Conservation (phyloP, 1,284 basidiomycete species). For the Malassezia sp. region DNA sequence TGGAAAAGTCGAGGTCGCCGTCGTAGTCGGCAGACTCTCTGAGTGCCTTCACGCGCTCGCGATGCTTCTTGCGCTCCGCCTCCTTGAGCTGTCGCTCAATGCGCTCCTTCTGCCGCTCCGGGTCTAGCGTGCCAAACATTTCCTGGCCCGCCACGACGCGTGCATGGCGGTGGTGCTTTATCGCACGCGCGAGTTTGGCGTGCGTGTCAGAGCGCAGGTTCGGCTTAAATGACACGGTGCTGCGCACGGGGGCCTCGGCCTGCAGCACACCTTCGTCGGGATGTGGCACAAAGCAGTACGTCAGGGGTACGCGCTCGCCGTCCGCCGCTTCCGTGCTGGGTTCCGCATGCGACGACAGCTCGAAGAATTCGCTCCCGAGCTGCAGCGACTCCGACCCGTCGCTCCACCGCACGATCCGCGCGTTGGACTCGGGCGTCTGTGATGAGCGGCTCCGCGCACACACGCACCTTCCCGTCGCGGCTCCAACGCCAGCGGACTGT, state of each 20-base stretch:
- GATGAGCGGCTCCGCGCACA: too few species aligned
- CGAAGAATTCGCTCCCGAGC: constrained; percentile 75
- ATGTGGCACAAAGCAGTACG: constrained; percentile 81
- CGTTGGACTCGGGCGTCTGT: constrained; percentile 70
- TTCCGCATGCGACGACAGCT: constrained; percentile 52
- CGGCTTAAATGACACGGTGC: constrained; percentile 69
- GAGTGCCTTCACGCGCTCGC: constrained; percentile 26
- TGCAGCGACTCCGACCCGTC: constrained; percentile 76
- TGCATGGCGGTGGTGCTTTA: constrained; percentile 65
- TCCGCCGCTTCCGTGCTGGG: constrained; percentile 1
- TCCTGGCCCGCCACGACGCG: constrained; percentile 51
- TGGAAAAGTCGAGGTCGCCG: constrained; percentile 22
- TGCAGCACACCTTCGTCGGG: constrained; percentile 72
- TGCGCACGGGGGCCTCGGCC: constrained; percentile 68
- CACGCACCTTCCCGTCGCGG: constrained; percentile 56
- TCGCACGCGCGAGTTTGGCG: constrained; percentile 70
- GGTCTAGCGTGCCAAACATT: constrained; percentile 37
- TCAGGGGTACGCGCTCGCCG: constrained; percentile 27
- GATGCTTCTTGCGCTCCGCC: constrained; percentile 34
- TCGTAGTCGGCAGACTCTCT: constrained; percentile 26
- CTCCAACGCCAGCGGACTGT: constrained; percentile 81
- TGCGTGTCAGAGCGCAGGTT: constrained; percentile 82
- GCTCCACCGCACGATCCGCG: constrained; percentile 77
- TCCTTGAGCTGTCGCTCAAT: constrained; percentile 39
- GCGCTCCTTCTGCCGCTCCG: constrained; percentile 56